A percentile compares a stretch with the other conserved stretches of the same genome.
Conservation (phyloP, 805 yeast species). For the Torulaspora franciscae region DNA sequence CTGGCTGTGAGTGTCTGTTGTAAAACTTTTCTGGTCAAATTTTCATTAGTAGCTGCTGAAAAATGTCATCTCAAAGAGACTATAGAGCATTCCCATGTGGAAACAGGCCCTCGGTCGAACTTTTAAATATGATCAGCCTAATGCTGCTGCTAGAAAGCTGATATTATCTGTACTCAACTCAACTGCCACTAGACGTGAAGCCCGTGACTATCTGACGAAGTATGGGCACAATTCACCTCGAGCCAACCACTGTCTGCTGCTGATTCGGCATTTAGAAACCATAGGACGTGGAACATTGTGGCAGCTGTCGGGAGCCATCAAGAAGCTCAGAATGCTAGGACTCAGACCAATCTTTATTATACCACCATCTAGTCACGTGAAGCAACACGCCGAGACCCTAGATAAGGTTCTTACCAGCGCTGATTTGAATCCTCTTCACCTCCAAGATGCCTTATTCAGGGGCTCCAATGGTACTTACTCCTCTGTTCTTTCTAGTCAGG, state of each 20-base stretch:
- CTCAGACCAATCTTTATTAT: constrained; percentile 66
- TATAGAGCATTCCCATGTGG: constrained; percentile 17
- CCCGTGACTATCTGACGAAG: constrained; percentile 69
- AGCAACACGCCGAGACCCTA: constrained; percentile 22
- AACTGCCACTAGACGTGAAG: constrained; percentile 92
- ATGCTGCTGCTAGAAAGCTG: constrained; percentile 47
- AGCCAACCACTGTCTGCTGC: constrained; percentile 28
- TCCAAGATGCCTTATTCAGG: constrained; percentile 24
- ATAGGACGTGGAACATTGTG: constrained; percentile 9
- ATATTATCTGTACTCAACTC: constrained; percentile 81
- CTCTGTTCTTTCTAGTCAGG: constrained; percentile 20
- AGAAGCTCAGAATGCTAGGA: constrained; percentile 43
- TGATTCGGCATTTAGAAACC: constrained; percentile 25
- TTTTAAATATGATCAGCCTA: constrained; percentile 23
- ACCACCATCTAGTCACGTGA: constrained; percentile 34
- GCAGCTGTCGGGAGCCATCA: constrained; percentile 25
- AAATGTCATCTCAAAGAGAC: background rate
- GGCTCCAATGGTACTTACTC: constrained; percentile 14
- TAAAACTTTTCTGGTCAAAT: constrained; percentile 1
- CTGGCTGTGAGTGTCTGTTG: background rate
- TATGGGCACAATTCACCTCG: constrained; percentile 40
- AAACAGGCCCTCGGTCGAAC: constrained; percentile 13
- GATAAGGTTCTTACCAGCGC: constrained; percentile 25
- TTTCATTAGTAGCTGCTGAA: background rate
- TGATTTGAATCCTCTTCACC: constrained; percentile 24